Evolutionary conservation across 441 rosid species (phyloP).

Genomic region (Viola pubescens): DNA sequence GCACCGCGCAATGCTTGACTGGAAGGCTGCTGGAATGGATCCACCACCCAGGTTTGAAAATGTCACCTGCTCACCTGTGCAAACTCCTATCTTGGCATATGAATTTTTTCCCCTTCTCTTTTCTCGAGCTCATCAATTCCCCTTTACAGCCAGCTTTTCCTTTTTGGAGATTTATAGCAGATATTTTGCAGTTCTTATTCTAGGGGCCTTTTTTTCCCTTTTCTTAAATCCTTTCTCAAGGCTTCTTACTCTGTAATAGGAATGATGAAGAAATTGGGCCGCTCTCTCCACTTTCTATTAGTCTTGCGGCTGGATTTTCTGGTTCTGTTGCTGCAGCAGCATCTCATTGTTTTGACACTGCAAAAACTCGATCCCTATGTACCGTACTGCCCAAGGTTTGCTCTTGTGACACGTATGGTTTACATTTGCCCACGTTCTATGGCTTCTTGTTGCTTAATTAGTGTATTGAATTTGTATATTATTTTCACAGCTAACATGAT

Average conservation of each 20-base stretch:
- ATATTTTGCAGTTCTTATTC: not conserved
- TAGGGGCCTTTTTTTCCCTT: not conserved
- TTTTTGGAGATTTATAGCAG: too few species aligned
- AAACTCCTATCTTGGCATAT: not conserved
- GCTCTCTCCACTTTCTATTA: slow-evolving; percentile 54
- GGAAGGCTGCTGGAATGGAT: slow-evolving; percentile 88
- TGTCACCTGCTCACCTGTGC: not conserved
- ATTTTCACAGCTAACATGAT: not conserved
- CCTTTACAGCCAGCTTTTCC: too few species aligned
- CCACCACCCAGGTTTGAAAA: slow-evolving; percentile 63
- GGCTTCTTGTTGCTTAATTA: not conserved
- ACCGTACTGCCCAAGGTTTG: slow-evolving; percentile 75
- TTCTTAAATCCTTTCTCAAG: not conserved
- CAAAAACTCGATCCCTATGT: slow-evolving; percentile 70
- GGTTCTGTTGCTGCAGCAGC: slow-evolving; percentile 90
- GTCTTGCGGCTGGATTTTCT: slow-evolving; percentile 81
- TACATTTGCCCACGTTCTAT: not conserved
- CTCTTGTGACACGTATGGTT: not conserved
- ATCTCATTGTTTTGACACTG: slow-evolving; percentile 90
- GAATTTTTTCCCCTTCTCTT: not conserved
- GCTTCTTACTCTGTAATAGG: slow-evolving; percentile 26
- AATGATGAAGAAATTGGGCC: slow-evolving; percentile 71
- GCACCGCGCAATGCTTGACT: slow-evolving; percentile 57
- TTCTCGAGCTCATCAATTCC: too few species aligned
- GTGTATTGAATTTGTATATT: not conserved